These are phyloP conservation scores for Coffea humblotiana DNA, from an alignment of 305 asterid genomes.

Conservation along the genomic window DNA sequence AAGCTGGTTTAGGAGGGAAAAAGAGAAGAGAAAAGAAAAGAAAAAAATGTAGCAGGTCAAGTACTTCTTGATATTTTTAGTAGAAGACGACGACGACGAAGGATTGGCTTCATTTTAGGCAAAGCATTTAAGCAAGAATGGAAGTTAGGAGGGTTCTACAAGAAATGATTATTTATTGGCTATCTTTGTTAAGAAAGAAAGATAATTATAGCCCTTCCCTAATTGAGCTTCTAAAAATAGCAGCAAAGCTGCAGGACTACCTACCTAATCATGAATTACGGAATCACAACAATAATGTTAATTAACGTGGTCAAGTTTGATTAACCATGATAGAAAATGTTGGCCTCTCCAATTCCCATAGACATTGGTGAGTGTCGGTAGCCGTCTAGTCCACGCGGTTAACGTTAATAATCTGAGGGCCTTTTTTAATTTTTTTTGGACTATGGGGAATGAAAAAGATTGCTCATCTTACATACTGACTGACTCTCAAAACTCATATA, in stretches of 20 bases:
- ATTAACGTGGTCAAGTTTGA: background rate
- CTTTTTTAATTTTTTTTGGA: background rate
- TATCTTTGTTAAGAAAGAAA: background rate
- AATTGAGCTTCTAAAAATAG: background rate
- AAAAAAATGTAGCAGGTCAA: background rate
- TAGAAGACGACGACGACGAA: background rate
- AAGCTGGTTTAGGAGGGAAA: background rate
- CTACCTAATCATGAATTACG: background rate
- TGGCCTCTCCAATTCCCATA: background rate
- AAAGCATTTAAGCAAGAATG: background rate
- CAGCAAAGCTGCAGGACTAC: background rate
- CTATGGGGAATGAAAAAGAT: constrained; percentile 19
- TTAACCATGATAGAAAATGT: background rate
- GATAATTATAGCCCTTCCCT: background rate
- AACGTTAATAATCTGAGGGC: background rate
- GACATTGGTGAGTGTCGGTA: constrained; percentile 40
- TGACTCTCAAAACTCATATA: background rate
- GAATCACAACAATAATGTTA: background rate
- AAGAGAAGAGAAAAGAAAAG: background rate
- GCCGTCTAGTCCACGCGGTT: constrained; percentile 40
- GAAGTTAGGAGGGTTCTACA: background rate
- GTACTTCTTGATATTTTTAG: background rate
- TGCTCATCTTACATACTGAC: constrained; percentile 13
- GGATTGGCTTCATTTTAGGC: background rate
- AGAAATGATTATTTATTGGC: background rate